These are phyloP conservation scores for Aureobasidium sp. DNA, from an alignment of 2,329 filamentous ascomycete genomes.

Conservation along the genomic window DNA sequence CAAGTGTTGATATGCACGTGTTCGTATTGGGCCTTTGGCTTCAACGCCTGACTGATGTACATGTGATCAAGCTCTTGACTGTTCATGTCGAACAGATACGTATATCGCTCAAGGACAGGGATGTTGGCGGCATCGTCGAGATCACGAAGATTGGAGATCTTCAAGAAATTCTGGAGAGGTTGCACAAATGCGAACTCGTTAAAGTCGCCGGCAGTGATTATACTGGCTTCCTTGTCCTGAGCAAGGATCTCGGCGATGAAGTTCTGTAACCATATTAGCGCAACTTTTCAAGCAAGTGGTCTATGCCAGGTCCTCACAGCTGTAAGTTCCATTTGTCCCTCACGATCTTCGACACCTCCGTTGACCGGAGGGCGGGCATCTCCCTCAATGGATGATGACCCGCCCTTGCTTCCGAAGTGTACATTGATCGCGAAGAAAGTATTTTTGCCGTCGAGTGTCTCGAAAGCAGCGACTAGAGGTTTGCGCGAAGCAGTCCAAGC, in stretches of 20 bases:
- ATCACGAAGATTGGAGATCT: constrained; percentile 51
- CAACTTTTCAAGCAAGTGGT: background rate
- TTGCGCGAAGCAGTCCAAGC: constrained; percentile 59
- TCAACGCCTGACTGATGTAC: constrained; percentile 53
- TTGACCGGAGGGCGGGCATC: constrained; percentile 62
- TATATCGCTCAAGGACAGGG: constrained; percentile 55
- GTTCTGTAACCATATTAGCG: constrained; percentile 26
- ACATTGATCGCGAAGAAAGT: constrained; percentile 67
- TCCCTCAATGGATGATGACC: constrained; percentile 57
- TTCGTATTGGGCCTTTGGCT: constrained; percentile 45
- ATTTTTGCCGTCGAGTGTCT: constrained; percentile 46
- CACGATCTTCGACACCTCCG: constrained; percentile 52
- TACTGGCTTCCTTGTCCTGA: constrained; percentile 47
- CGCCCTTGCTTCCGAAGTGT: constrained; percentile 61
- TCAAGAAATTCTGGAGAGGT: constrained; percentile 50
- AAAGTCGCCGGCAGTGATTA: constrained; percentile 62
- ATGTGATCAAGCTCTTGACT: constrained; percentile 65
- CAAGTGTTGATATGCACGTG: constrained; percentile 68
- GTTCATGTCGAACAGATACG: constrained; percentile 64
- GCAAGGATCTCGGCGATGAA: constrained; percentile 55
- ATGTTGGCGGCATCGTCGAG: constrained; percentile 54
- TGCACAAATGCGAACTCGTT: constrained; percentile 63
- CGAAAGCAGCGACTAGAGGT: constrained; percentile 61
- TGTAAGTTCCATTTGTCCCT: constrained; percentile 51
- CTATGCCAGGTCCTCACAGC: constrained; percentile 38